Conservation (phyloP, 805 yeast species). For the Diddensiella santjacobensis region DNA sequence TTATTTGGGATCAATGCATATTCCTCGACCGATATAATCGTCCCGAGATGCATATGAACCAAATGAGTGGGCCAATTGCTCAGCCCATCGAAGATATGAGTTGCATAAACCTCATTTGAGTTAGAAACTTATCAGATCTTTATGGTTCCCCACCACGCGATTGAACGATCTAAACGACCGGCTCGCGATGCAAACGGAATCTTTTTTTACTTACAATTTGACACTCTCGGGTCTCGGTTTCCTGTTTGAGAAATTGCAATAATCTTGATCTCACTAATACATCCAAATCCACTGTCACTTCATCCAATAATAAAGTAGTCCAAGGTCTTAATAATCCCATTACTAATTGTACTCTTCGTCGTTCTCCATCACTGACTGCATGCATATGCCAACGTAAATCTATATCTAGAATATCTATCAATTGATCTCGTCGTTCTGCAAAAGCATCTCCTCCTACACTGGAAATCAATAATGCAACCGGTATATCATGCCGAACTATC, state of each 20-base stretch:
- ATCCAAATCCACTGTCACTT: constrained; percentile 94
- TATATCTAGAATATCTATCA: constrained; percentile 76
- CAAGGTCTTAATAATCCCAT: constrained; percentile 94
- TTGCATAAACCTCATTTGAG: constrained; percentile 52
- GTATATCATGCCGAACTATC: constrained; percentile 85
- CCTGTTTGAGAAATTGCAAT: constrained; percentile 65
- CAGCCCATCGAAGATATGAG: constrained; percentile 95
- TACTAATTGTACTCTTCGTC: constrained; percentile 87
- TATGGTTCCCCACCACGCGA: not conserved
- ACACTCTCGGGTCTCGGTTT: constrained; percentile 64
- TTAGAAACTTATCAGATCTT: not conserved
- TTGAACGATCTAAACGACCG: not conserved
- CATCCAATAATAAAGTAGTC: constrained; percentile 83
- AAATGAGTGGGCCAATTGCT: constrained; percentile 86
- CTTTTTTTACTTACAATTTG: constrained; percentile 50
- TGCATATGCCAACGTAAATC: constrained; percentile 92
- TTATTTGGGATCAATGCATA: constrained; percentile 11
- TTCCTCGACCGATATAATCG: constrained; percentile 33
- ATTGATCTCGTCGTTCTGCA: constrained; percentile 69
- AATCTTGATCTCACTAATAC: constrained; percentile 81
- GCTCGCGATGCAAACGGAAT: constrained; percentile 1
- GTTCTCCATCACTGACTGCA: constrained; percentile 87
- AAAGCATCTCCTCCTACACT: constrained; percentile 80
- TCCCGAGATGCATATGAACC: constrained; percentile 72
- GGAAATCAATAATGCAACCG: constrained; percentile 71